Base-by-base conservation (phyloP, 495 filamentous ascomycete species). In the Chaetomium fimeti region DNA sequence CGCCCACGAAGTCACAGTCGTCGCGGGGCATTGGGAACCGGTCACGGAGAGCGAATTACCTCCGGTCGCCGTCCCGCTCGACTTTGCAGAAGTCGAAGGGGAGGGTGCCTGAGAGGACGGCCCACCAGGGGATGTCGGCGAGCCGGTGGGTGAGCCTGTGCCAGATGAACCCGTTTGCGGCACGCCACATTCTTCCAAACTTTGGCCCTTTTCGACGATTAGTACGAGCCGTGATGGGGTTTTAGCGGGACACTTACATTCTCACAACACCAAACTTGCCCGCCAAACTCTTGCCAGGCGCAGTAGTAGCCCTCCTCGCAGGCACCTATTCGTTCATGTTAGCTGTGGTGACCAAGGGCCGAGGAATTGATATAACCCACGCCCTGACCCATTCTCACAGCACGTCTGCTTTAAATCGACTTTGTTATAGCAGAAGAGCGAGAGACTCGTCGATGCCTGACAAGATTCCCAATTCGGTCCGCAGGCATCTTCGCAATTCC, bases 361-460 rank as follows among this genome's bases (percentile, higher is more conserved):
- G n/a, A 49, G 1, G 11, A 15, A 32, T 15, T 1, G 1, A n/a
- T 13, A 24, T 5, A 8, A 69, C 69, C 43, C 27, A 72, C 72
- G 68, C 29, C 72, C 72, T 28, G 70, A 72, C 1, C 65, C 71
- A 40, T 75, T 71, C 32, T 70, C 68, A 56, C 72, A 75, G 38
- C 72, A 75, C 0, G 66, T 67, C 62, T 75, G 72, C 36, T 55
- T 55, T 22, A 73, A 56, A 13, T 71, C 64, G n/a, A 59, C 67
- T 25, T 66, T 61, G 67, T 75, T 75, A 66, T 73, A 75, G 64
- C 72, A 75, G 40, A 73, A 75, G 49, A 75, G 57, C 16, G 72
- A 72, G n/a, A 75, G 62, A 7, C 57, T 55, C 0, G 72, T 75
- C 18, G 65, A 67, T 8, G 72, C 72, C 25, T 63, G 59, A 64